Percentiles rank a stretch among this genome's conserved stretches.
phyloP scores from a whole-genome alignment of 2,329 filamentous ascomycete genomes.

The Alternaria arbusti region DNA sequence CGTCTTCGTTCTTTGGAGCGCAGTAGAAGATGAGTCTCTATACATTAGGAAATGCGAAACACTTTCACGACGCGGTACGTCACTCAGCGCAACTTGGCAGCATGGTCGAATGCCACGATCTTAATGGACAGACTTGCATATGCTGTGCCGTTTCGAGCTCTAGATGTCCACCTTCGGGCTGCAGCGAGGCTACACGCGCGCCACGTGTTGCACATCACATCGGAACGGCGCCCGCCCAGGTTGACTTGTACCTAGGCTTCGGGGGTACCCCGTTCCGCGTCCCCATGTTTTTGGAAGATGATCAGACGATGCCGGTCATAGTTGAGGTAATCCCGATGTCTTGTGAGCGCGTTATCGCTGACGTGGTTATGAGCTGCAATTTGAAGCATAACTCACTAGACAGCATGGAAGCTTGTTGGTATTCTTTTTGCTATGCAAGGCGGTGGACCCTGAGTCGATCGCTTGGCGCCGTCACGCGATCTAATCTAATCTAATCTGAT shows the following conservation, averaged over 20 bases:
- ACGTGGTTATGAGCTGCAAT: neutral
- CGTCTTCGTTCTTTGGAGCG: neutral
- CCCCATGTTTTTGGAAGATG: neutral
- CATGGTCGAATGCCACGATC: constrained; percentile 14
- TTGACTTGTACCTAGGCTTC: neutral
- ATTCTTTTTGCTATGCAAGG: neutral
- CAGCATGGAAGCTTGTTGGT: neutral
- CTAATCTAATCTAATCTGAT: constrained; percentile 27
- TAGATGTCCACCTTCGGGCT: constrained; percentile 3
- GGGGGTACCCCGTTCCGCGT: neutral
- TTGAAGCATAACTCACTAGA: neutral
- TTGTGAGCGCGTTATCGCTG: neutral
- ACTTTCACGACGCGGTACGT: constrained; percentile 12
- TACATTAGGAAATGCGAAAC: neutral
- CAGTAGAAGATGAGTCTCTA: neutral
- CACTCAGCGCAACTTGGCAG: constrained; percentile 21
- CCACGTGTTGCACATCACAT: constrained; percentile 14
- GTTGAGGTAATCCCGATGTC: neutral
- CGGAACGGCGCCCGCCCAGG: neutral
- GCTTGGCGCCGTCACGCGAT: constrained; percentile 22
- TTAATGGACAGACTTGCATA: constrained; percentile 21
- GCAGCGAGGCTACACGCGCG: constrained; percentile 7
- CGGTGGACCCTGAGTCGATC: constrained; percentile 28
- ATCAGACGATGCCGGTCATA: neutral
- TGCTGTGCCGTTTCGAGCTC: constrained; percentile 15